phyloP scores from a whole-genome alignment of 2,329 filamentous ascomycete genomes.

The Sporothrix phasma region DNA sequence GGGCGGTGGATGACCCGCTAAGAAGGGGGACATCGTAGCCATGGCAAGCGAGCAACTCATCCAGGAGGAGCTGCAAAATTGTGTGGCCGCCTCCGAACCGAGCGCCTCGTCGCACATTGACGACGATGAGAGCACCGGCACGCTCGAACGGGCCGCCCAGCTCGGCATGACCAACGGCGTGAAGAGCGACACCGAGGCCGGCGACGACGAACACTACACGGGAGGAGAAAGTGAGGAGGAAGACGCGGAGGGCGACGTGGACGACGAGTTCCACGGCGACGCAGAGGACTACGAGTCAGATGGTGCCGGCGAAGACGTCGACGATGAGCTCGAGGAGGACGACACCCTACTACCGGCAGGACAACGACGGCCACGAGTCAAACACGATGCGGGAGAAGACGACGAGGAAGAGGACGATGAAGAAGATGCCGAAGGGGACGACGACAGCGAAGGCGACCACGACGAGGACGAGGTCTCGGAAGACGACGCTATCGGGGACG shows the following conservation, averaged over 20 bases:
- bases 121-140: conserved; percentile 27
- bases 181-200: conserved; percentile 30
- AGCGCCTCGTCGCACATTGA: conserved; percentile 22
- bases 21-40: not conserved
- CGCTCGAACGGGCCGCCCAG: conserved; percentile 20
- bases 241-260: conserved; percentile 27
- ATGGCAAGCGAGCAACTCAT: conserved; percentile 46
- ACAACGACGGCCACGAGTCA: conserved; percentile 19
- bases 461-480: conserved; percentile 22
- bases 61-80: conserved; percentile 49
- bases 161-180: conserved; percentile 23
- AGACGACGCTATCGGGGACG: conserved; percentile 35
- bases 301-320: conserved; percentile 22
- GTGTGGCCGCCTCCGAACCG: conserved; percentile 41
- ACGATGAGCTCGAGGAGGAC: conserved; percentile 25
- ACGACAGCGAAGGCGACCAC: conserved; percentile 25
- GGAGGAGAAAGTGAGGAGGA: conserved; percentile 24
- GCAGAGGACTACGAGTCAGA: conserved; percentile 25
- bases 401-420: conserved; percentile 25
- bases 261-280: conserved; percentile 25
- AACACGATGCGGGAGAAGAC: conserved; percentile 24
- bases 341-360: conserved; percentile 15
- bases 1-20: not conserved
- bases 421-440: conserved; percentile 25
- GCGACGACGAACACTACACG: conserved; percentile 34